Conservation (phyloP, 768 basidiomycete species). For the Russula ochroleuca region DNA sequence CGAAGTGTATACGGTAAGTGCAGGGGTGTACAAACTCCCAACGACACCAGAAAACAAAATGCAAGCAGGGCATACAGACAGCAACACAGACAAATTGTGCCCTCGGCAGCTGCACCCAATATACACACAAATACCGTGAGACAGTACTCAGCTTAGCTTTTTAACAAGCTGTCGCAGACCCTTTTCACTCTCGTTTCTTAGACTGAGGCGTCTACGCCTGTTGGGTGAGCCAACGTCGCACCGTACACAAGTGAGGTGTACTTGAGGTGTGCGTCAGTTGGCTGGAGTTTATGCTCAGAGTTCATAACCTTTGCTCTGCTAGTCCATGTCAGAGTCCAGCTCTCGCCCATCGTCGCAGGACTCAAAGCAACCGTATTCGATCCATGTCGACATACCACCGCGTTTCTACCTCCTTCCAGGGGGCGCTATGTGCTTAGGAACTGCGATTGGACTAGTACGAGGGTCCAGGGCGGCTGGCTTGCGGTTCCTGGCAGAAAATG, state of each 20-base stretch:
- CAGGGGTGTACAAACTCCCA: conserved; percentile 60
- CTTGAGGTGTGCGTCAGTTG: conserved; percentile 1
- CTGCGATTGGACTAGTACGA: conserved; percentile 67
- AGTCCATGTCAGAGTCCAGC: conserved; percentile 5
- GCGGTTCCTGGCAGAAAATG: conserved; percentile 89
- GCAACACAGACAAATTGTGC: conserved; percentile 35
- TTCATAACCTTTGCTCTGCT: not conserved
- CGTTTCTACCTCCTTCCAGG: conserved; percentile 61
- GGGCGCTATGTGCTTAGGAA: conserved; percentile 56
- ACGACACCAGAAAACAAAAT: conserved; percentile 74
- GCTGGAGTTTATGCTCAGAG: not conserved
- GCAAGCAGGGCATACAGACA: conserved; percentile 35
- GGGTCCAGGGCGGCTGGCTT: conserved; percentile 67
- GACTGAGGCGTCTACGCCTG: conserved; percentile 1
- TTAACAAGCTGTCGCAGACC: not conserved
- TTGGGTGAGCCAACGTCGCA: conserved; percentile 1
- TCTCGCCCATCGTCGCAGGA: conserved; percentile 24
- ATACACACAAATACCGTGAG: conserved; percentile 3
- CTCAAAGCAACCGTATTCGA: conserved; percentile 29
- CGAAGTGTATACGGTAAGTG: conserved; percentile 53
- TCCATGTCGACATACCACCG: conserved; percentile 46
- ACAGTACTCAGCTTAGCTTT: not conserved
- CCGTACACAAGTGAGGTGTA: conserved; percentile 1
- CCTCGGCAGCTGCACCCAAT: conserved; percentile 19
- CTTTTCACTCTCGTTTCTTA: not conserved